A percentile compares a stretch with the other conserved stretches of the same genome.
These are phyloP conservation scores for Euphorbia schlechtendalii DNA, from an alignment of 441 rosid species.

Conservation along the genomic window DNA sequence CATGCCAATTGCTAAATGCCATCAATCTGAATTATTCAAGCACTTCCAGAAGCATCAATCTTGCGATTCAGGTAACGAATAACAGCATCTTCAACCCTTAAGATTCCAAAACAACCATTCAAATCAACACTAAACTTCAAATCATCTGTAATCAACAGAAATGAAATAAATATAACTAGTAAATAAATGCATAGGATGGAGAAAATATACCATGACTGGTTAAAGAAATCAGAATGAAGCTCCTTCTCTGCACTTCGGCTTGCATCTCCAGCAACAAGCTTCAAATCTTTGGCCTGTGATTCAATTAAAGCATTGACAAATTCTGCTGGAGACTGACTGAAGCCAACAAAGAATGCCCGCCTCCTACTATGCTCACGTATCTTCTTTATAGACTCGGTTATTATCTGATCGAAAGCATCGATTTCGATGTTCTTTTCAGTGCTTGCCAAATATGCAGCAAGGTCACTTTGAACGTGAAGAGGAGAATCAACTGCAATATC, in stretches of 20 bases:
- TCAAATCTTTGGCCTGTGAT: conserved; percentile 69
- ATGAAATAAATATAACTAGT: too few relatives aligned
- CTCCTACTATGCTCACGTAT: conserved; percentile 56
- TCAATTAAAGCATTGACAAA: conserved; percentile 54
- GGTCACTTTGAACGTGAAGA: conserved; percentile 45
- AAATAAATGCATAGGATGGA: background rate
- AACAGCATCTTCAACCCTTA: conserved; percentile 77
- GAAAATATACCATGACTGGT: conserved; percentile 54
- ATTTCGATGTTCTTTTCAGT: conserved; percentile 51
- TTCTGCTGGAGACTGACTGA: conserved; percentile 73
- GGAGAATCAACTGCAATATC: conserved; percentile 71
- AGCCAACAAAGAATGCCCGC: conserved; percentile 70
- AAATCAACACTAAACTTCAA: conserved; percentile 6
- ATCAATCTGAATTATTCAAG: conserved; percentile 21
- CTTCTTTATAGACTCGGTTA: conserved; percentile 49
- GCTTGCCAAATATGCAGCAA: conserved; percentile 32
- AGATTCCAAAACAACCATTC: conserved; percentile 8
- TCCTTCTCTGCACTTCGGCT: conserved; percentile 44
- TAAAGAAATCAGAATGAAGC: conserved; percentile 45
- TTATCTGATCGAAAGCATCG: conserved; percentile 51
- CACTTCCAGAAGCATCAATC: conserved; percentile 45
- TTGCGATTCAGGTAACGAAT: conserved; percentile 71
- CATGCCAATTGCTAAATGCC: conserved; percentile 3
- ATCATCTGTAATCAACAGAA: too few relatives aligned
- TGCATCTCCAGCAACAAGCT: conserved; percentile 59